Base-by-base conservation (phyloP, 2,329 filamentous ascomycete genomes). In the Lasiodiplodia citricola region DNA sequence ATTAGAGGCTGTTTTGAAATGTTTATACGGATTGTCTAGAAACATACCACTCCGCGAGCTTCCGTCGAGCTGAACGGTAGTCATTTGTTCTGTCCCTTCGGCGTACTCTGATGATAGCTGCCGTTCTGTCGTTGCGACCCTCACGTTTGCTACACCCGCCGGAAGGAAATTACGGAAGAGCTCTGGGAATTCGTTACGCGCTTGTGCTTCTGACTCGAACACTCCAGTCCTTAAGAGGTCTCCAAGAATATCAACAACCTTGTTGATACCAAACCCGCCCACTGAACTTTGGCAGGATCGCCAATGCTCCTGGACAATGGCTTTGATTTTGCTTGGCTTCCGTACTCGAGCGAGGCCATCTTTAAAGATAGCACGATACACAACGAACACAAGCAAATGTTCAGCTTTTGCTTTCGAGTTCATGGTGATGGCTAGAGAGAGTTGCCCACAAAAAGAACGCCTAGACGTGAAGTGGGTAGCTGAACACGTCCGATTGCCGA, bases 271-370 rank as follows among this genome's bases (percentile, higher is more conserved):
- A 56, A 28, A 56, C 35, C 18, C 25, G 13, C 25, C 52, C 13
- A 56, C 25, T 56, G 28, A 56, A n/a, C 52, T 37, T 56, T 56
- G 13, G 52, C 28, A 56, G 25, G 28, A 37, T 37, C 13, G 25
- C 52, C 52, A 56, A 56, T 56, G 52, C 52, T 31, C 25, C 52
- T 56, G 25, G 52, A 56, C 52, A 56, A 56, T 56, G 28, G 52
- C 23, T 7, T 56, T 31, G 52, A 56, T 37, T 56, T 56, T 56
- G 52, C 18, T 56, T 56, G 52, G 52, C 52, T 56, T 56, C 25
- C 52, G 52, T 18, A 56, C 28, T 56, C 52, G 52, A 56, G 52
- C 52, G 28, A 56, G 52, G 52, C 25, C 25, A 56, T 37, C 52
- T 28, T 4, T n/a, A 31, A 56, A 56, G 52, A 56, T 35, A 56